A percentile compares a stretch with the other conserved stretches of the same genome.
phyloP scores from a whole-genome alignment of 495 filamentous ascomycete genomes.

The Xylaria nigripes region DNA sequence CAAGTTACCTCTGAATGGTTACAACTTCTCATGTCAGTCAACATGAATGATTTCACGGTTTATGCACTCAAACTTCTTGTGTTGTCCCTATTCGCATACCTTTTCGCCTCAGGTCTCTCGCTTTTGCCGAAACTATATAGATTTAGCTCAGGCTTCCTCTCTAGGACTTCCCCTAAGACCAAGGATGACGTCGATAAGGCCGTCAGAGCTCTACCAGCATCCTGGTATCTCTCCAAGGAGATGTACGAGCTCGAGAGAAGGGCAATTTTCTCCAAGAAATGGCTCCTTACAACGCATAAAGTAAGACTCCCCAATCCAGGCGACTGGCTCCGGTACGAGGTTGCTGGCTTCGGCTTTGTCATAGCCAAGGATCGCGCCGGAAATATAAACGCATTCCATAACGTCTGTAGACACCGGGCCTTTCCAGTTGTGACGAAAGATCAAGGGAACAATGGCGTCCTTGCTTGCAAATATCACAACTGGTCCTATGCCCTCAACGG shows the following conservation, averaged over 20 bases:
- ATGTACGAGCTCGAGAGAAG: conserved; percentile 48
- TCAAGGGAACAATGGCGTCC: conserved; percentile 40
- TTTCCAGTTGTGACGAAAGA: conserved; percentile 47
- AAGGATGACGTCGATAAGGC: conserved; percentile 12
- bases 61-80: conserved; percentile 7
- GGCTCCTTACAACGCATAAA: conserved; percentile 47
- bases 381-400: conserved; percentile 51
- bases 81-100: conserved; percentile 6
- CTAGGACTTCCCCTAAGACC: background rate
- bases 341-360: conserved; percentile 44
- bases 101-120: conserved; percentile 5
- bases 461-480: conserved; percentile 54
- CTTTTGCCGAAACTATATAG: background rate
- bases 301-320: conserved; percentile 39
- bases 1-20: background rate
- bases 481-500: conserved; percentile 54
- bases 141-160: background rate
- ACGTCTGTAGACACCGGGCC: conserved; percentile 50
- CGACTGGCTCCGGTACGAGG: conserved; percentile 40
- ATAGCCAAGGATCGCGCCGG: conserved; percentile 41
- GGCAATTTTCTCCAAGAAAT: conserved; percentile 46
- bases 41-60: conserved; percentile 2
- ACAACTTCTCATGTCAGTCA: background rate
- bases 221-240: conserved; percentile 43
- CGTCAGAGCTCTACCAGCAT: conserved; percentile 35